Percentiles rank a stretch among this genome's conserved stretches.
Conservation (phyloP, 176 grass and related monocot species). For the Oryza nivara region DNA sequence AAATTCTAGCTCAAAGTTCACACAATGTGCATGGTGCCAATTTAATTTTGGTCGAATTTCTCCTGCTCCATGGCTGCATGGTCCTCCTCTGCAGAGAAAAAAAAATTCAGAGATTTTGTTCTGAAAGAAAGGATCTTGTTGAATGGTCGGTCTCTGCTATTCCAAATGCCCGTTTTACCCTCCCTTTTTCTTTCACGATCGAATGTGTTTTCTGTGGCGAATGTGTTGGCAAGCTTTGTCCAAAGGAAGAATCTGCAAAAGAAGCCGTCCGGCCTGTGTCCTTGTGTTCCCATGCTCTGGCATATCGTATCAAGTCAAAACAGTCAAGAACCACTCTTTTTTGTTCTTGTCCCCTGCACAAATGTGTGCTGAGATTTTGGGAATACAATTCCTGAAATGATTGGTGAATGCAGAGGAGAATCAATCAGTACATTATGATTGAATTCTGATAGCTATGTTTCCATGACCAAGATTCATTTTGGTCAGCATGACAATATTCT, state of each 20-base stretch:
- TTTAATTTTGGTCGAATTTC: neutral
- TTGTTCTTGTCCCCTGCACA: neutral
- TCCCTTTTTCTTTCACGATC: neutral
- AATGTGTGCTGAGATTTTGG: neutral
- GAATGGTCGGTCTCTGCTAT: conserved; percentile 7
- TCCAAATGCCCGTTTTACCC: neutral
- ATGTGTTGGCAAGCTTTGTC: neutral
- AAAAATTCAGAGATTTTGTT: conserved; percentile 35
- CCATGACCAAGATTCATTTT: neutral
- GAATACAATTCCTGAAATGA: conserved; percentile 19
- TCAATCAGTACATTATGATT: neutral
- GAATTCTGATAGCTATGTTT: neutral
- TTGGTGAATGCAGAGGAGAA: neutral
- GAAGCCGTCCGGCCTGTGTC: neutral
- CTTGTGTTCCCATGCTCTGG: neutral
- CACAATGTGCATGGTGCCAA: neutral
- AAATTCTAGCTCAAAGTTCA: conserved; percentile 28
- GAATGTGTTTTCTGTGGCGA: conserved; percentile 31
- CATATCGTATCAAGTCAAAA: conserved; percentile 14
- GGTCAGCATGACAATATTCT: neutral
- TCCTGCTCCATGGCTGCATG: neutral
- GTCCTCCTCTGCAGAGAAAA: neutral
- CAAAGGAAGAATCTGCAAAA: conserved; percentile 24
- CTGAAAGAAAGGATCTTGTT: conserved; percentile 15
- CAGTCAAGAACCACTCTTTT: conserved; percentile 18